These are phyloP conservation scores for Cantharellus anzutake DNA, from an alignment of 768 basidiomycete species.

Conservation along the genomic window DNA sequence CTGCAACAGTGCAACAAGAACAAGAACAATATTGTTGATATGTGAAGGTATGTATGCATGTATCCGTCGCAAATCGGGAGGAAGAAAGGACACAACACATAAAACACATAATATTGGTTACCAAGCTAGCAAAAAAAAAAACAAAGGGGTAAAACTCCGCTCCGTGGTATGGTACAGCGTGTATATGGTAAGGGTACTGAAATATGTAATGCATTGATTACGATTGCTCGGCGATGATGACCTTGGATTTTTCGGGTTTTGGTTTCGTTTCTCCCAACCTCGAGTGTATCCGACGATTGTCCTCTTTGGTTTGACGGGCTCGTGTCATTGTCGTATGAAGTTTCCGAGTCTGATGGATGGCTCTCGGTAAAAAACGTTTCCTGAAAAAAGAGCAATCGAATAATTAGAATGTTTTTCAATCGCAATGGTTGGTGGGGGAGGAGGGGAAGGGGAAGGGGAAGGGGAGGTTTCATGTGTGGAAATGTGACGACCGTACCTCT, in stretches of 20 bases:
- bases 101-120: too few relatives aligned
- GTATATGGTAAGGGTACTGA: too few relatives aligned
- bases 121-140: background rate
- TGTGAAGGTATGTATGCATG: too few relatives aligned
- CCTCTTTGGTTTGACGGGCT: constrained; percentile 77
- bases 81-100: too few relatives aligned
- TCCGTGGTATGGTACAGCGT: too few relatives aligned
- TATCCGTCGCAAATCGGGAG: too few relatives aligned
- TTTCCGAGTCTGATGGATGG: constrained; percentile 72
- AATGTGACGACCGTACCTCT: constrained; percentile 28
- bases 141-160: background rate
- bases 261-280: constrained; percentile 73
- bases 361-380: constrained; percentile 68
- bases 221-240: constrained; percentile 62
- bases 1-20: too few relatives aligned
- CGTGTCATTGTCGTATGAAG: constrained; percentile 91
- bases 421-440: background rate
- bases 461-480: background rate
- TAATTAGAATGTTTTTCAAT: background rate
- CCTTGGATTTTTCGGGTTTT: constrained; percentile 77
- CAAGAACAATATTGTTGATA: too few relatives aligned
- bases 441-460: background rate
- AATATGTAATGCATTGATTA: constrained; percentile 2
- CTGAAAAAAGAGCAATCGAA: constrained; percentile 18
- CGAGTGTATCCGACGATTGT: constrained; percentile 77